Percentiles rank a stretch among this genome's conserved stretches.
Conservation (phyloP, 2,329 filamentous ascomycete genomes). For the Claviceps spartinae region DNA sequence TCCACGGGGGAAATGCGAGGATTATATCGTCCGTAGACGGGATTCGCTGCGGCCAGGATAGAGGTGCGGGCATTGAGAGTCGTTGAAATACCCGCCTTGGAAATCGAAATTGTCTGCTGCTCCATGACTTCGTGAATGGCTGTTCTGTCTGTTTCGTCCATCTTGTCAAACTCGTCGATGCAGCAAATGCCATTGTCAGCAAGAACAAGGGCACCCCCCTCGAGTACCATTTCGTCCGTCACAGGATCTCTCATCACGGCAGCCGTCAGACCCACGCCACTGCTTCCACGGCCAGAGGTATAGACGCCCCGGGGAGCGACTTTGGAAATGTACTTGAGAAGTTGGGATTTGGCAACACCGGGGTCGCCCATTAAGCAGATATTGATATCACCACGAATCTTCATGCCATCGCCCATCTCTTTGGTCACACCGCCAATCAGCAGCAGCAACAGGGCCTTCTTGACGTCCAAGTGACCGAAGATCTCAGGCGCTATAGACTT, state of each 20-base stretch:
- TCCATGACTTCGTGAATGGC: slow-evolving; percentile 85
- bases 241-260: slow-evolving; percentile 76
- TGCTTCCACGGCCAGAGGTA: slow-evolving; percentile 68
- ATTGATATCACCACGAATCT: slow-evolving; percentile 97
- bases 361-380: slow-evolving; percentile 98
- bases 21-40: slow-evolving; percentile 95
- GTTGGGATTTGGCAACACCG: slow-evolving; percentile 96
- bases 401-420: slow-evolving; percentile 95
- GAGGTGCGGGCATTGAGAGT: slow-evolving; percentile 93
- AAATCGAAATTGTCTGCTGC: slow-evolving; percentile 76
- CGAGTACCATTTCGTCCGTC: slow-evolving; percentile 73
- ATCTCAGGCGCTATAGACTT: slow-evolving; percentile 97
- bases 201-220: slow-evolving; percentile 65
- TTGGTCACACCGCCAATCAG: slow-evolving; percentile 94
- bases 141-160: slow-evolving; percentile 72
- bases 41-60: slow-evolving; percentile 91
- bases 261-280: slow-evolving; percentile 68
- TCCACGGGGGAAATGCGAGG: slow-evolving; percentile 93
- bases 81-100: slow-evolving; percentile 55
- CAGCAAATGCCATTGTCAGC: slow-evolving; percentile 78
- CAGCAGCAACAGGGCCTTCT: slow-evolving; percentile 90
- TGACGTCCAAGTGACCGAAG: slow-evolving; percentile 90
- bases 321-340: slow-evolving; percentile 97
- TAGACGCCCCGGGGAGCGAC: slow-evolving; percentile 87
- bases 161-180: slow-evolving; percentile 82